Base-by-base conservation (phyloP, 768 basidiomycete species). In the Suillus plorans region DNA sequence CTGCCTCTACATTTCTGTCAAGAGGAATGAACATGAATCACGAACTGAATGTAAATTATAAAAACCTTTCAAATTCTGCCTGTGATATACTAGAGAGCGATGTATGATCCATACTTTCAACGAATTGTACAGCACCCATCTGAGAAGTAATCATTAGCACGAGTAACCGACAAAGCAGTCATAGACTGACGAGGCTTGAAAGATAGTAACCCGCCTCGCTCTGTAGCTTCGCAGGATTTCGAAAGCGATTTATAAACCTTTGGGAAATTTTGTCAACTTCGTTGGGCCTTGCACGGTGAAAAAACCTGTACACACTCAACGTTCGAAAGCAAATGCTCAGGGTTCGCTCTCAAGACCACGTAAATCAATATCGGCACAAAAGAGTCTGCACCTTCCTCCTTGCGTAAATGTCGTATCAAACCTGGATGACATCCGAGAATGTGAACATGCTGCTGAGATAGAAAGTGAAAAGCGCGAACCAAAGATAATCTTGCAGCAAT, bases 401-500 rank as follows among this genome's bases (percentile, higher is more conserved):
- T 86, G 69, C 85, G 85, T 66, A 94, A 74, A 80, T 98, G 95
- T 65, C 95, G 86, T 63, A 99, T 91, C 37, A 98, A 79, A 53
- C 96, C 95, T 97, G 70, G 16, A 0, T 36, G 16, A 16, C 16
- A 58, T 39, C 25, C 39, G 0, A 52, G 50, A 66, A 13, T 25
- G 10, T 16, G 66, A 47, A 50, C 20, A 52, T 50, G 39, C 25
- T 18, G 61, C 20, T 45, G 59, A 63, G 61, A 62, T 53, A 57
- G 60, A 64, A 61, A 62, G 61, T 68, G 61, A 69, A 44, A 67
- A 55, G 14, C 34, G 77, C 90, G 66, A 68, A 95, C 97, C 97
- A 72, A 97, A 99, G 70, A 99, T 99, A 76, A 99, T 95, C 80
- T 99, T 99, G 87, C 96, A 99, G 76, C 89, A 92, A 73, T 99